These are phyloP conservation scores for Musa acuminata DNA, from an alignment of 176 grass and related monocot genomes.

Conservation along the genomic window DNA sequence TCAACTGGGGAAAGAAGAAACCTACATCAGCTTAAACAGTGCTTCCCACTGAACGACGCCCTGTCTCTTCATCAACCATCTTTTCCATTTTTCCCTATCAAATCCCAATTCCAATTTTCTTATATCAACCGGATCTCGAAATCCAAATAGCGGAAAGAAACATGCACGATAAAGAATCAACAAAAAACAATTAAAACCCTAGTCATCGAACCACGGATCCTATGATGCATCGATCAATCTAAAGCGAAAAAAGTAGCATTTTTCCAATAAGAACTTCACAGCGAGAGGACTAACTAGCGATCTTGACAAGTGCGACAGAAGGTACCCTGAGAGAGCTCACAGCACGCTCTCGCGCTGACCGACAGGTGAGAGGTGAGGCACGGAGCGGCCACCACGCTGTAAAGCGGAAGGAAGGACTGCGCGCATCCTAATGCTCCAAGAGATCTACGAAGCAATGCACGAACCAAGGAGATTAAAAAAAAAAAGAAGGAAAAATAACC, in stretches of 20 bases:
- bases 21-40: slow-evolving; percentile 25
- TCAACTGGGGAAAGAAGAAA: slow-evolving; percentile 20
- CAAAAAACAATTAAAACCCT: background rate
- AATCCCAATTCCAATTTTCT: slow-evolving; percentile 20
- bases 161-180: background rate
- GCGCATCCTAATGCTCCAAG: slow-evolving; percentile 45
- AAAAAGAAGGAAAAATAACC: background rate
- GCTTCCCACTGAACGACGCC: slow-evolving; percentile 4
- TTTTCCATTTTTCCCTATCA: slow-evolving; percentile 25
- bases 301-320: slow-evolving; percentile 50
- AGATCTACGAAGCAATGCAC: slow-evolving; percentile 23
- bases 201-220: background rate
- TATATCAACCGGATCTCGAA: slow-evolving; percentile 9
- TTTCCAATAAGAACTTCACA: background rate
- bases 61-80: slow-evolving; percentile 35
- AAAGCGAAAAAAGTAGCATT: background rate
- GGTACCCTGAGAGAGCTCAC: slow-evolving; percentile 96
- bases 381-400: slow-evolving; percentile 20
- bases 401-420: slow-evolving; percentile 39
- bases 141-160: background rate
- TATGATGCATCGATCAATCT: background rate
- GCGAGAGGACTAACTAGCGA: slow-evolving; percentile 5
- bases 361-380: slow-evolving; percentile 57
- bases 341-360: slow-evolving; percentile 61
- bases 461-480: background rate